These are phyloP conservation scores for Mycena haematopus DNA, from an alignment of 768 basidiomycete species.

Conservation along the genomic window DNA sequence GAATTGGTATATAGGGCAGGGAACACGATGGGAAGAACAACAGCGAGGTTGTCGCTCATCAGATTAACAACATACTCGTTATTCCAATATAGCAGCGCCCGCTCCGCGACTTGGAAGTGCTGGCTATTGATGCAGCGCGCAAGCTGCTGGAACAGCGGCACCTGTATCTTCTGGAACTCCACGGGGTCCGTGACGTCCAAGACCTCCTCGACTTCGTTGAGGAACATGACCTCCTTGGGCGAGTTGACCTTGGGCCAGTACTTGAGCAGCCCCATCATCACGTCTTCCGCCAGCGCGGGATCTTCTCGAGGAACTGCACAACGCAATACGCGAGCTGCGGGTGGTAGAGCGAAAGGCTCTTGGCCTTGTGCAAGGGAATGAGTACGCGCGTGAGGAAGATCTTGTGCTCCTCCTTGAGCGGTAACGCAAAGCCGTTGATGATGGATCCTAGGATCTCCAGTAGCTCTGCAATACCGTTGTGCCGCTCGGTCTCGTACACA, in stretches of 20 bases:
- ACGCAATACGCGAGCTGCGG: slow-evolving; percentile 99
- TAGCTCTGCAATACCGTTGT: slow-evolving; percentile 98
- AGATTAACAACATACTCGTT: slow-evolving; percentile 99
- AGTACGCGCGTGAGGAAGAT: slow-evolving; percentile 93
- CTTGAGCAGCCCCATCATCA: slow-evolving; percentile 93
- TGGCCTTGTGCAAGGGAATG: slow-evolving; percentile 96
- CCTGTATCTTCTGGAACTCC: slow-evolving; percentile 96
- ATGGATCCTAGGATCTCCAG: slow-evolving; percentile 98
- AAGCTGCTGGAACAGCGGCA: slow-evolving; percentile 91
- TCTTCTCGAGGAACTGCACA: slow-evolving; percentile 99
- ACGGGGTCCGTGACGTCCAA: slow-evolving; percentile 96
- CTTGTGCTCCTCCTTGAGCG: slow-evolving; percentile 99
- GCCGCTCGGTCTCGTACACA: slow-evolving; percentile 97
- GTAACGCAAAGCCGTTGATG: slow-evolving; percentile 98
- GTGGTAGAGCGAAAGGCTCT: slow-evolving; percentile 96
- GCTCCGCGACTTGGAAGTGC: slow-evolving; percentile 99
- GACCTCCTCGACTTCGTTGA: slow-evolving; percentile 99
- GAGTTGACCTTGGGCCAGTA: slow-evolving; percentile 99
- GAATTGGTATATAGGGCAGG: slow-evolving; percentile 96
- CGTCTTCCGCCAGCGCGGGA: slow-evolving; percentile 88
- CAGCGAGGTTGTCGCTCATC: slow-evolving; percentile 93
- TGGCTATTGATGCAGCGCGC: slow-evolving; percentile 98
- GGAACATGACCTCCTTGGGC: slow-evolving; percentile 99
- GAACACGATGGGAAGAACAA: slow-evolving; percentile 95
- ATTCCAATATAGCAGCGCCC: slow-evolving; percentile 98